These are phyloP conservation scores for Aspergillus glaucus DNA, from an alignment of 2,329 filamentous ascomycete genomes.

Conservation along the genomic window DNA sequence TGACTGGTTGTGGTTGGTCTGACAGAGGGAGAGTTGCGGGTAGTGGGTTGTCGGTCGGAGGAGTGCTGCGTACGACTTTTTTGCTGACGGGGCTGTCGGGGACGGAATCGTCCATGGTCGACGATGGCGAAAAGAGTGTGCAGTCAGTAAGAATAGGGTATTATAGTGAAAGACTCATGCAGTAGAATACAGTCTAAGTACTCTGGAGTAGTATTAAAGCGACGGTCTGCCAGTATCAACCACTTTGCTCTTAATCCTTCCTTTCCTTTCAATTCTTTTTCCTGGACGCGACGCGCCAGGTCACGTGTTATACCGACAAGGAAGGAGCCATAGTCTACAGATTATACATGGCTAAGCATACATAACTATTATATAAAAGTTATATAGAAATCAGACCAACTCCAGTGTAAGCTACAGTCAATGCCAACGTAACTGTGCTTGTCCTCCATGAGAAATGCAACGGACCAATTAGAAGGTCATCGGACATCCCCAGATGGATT, in stretches of 20 bases:
- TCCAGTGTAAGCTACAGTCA: no score
- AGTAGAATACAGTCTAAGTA: neutral
- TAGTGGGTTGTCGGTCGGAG: slow-evolving; percentile 20
- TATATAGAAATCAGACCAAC: neutral
- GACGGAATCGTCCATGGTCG: slow-evolving; percentile 34
- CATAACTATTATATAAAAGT: neutral
- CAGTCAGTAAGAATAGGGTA: neutral
- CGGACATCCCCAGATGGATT: neutral
- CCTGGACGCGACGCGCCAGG: neutral
- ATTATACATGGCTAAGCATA: neutral
- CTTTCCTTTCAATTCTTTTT: neutral
- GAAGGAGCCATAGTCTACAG: neutral
- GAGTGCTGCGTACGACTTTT: slow-evolving; percentile 24
- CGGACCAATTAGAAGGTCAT: neutral
- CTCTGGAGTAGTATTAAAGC: no score
- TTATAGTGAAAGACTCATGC: neutral
- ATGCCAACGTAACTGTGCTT: neutral
- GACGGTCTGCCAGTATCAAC: no score
- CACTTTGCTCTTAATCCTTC: neutral
- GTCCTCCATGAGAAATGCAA: neutral
- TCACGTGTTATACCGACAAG: neutral
- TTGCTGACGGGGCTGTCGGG: slow-evolving; percentile 36
- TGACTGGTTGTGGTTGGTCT: slow-evolving; percentile 44
- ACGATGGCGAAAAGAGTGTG: neutral
- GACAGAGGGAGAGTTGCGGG: slow-evolving; percentile 29